phyloP scores from a whole-genome alignment of 164 flowering plant genomes.

The Annona cherimola region DNA sequence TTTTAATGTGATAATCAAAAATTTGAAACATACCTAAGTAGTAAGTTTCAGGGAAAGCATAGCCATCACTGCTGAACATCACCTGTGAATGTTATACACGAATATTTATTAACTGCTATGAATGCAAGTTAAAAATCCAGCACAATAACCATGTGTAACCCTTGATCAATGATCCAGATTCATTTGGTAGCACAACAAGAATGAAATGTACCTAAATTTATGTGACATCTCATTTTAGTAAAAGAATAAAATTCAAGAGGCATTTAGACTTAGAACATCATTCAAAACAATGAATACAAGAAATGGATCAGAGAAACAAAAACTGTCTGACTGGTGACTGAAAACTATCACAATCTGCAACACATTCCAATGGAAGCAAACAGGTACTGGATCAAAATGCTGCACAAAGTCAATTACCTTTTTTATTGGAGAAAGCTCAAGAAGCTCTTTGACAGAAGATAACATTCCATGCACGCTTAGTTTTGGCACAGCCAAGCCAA shows the following conservation, averaged over 20 bases:
- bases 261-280: neutral
- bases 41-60: slow-evolving; percentile 83
- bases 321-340: no score
- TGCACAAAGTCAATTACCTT: slow-evolving; percentile 43
- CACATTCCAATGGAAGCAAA: neutral
- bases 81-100: slow-evolving; percentile 46
- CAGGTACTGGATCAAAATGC: neutral
- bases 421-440: slow-evolving; percentile 80
- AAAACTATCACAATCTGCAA: neutral
- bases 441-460: slow-evolving; percentile 77
- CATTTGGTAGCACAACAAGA: neutral
- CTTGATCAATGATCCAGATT: neutral
- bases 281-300: neutral
- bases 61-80: slow-evolving; percentile 98
- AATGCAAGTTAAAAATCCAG: neutral
- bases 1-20: neutral
- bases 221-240: no score
- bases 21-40: slow-evolving; percentile 60
- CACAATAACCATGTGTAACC: neutral
- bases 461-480: slow-evolving; percentile 89
- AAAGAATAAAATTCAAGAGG: no score
- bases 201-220: no score
- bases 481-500: slow-evolving; percentile 88
- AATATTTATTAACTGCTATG: neutral
- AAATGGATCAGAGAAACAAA: no score